Evolutionary conservation across 371 early-diverging fungal genomes (phyloP).

Genomic region (Furculomyces boomerangus): DNA sequence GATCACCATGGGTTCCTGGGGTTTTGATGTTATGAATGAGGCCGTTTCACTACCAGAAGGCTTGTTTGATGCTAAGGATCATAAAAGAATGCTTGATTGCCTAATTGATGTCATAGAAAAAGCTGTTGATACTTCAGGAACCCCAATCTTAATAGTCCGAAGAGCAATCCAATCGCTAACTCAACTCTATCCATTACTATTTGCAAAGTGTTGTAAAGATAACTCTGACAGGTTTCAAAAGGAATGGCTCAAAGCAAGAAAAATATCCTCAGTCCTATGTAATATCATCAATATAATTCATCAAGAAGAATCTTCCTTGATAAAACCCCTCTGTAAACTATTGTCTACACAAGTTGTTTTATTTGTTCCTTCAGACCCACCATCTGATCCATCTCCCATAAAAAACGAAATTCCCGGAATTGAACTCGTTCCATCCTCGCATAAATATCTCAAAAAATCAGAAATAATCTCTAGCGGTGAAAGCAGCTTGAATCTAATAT

Average conservation of each 20-base stretch:
- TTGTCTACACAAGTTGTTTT: background rate
- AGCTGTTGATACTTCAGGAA: background rate
- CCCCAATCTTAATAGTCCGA: background rate
- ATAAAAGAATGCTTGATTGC: background rate
- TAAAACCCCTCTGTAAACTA: background rate
- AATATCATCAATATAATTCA: background rate
- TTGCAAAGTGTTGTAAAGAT: background rate
- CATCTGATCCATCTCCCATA: background rate
- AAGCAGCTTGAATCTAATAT: background rate
- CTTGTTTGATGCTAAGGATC: background rate
- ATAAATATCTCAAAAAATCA: background rate
- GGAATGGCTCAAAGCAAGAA: background rate
- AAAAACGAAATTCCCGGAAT: background rate
- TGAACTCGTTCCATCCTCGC: background rate
- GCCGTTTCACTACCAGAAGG: background rate
- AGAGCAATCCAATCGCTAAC: background rate
- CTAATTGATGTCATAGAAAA: background rate
- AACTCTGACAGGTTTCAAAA: background rate
- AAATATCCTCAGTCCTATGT: background rate
- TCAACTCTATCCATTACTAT: background rate
- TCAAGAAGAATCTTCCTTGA: background rate
- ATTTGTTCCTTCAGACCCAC: background rate
- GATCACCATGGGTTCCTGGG: slow-evolving; percentile 1
- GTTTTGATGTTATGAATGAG: slow-evolving; percentile 1
- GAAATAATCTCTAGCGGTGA: background rate